phyloP scores from a whole-genome alignment of 768 basidiomycete genomes.

The Megacollybia marginata region DNA sequence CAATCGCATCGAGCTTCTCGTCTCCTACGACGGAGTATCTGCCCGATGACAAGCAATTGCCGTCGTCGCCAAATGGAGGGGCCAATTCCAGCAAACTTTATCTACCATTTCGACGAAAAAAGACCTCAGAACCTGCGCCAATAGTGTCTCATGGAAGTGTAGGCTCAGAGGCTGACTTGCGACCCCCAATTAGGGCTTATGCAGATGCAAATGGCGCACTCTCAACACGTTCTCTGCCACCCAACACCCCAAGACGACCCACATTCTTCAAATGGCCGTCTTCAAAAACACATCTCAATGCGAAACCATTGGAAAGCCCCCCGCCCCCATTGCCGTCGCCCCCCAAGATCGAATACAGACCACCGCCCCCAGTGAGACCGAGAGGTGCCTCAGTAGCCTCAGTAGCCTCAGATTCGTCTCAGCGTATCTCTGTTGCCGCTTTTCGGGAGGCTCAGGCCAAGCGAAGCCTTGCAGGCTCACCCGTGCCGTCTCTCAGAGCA shows the following conservation, averaged over 20 bases:
- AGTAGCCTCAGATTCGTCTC: conserved; percentile 55
- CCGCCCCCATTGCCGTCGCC: conserved; percentile 25
- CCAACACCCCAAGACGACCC: conserved; percentile 25
- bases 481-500: conserved; percentile 42
- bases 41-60: conserved; percentile 14
- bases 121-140: conserved; percentile 7
- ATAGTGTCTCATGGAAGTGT: conserved; percentile 9
- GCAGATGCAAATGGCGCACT: conserved; percentile 41
- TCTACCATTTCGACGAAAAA: conserved; percentile 36
- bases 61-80: conserved; percentile 11
- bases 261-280: conserved; percentile 27
- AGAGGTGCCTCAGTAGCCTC: conserved; percentile 38
- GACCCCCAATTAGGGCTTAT: conserved; percentile 54
- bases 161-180: conserved; percentile 37
- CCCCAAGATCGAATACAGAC: conserved; percentile 13
- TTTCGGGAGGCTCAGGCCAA: conserved; percentile 74
- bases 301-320: conserved; percentile 23
- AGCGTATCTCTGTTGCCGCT: conserved; percentile 74
- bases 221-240: conserved; percentile 61
- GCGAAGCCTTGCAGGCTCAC: conserved; percentile 54
- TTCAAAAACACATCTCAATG: conserved; percentile 24
- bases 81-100: conserved; percentile 29
- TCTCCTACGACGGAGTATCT: conserved; percentile 22
- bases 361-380: conserved; percentile 41
- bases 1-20: conserved; percentile 1